Evolutionary conservation across 164 flowering plant genomes (phyloP).

Genomic region (grape (Vitis vinifera)): ASM3070453v1 NC_081812.1:12958501-12959000

Average conservation of each 20-base stretch:
- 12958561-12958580: too few relatives aligned
- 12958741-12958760: constrained; percentile 86
- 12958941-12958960: constrained; percentile 92
- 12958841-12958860: constrained; percentile 96
- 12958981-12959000: constrained; percentile 84
- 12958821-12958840: constrained; percentile 99
- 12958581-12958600: too few relatives aligned
- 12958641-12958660: too few relatives aligned
- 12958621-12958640: too few relatives aligned
- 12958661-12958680: too few relatives aligned
- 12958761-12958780: constrained; percentile 97
- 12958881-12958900: constrained; percentile 95
- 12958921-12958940: constrained; percentile 85
- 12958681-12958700: not conserved
- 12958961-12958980: constrained; percentile 95
- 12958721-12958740: constrained; percentile 75
- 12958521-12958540: too few relatives aligned
- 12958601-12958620: too few relatives aligned
- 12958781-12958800: constrained; percentile 75
- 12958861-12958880: constrained; percentile 87
- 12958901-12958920: constrained; percentile 87
- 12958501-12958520: too few relatives aligned
- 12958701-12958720: constrained; percentile 7
- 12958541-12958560: too few relatives aligned
- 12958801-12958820: constrained; percentile 97